Base-by-base conservation (phyloP, 2,329 filamentous ascomycete genomes). In the Aspergillus fijiensis region DNA sequence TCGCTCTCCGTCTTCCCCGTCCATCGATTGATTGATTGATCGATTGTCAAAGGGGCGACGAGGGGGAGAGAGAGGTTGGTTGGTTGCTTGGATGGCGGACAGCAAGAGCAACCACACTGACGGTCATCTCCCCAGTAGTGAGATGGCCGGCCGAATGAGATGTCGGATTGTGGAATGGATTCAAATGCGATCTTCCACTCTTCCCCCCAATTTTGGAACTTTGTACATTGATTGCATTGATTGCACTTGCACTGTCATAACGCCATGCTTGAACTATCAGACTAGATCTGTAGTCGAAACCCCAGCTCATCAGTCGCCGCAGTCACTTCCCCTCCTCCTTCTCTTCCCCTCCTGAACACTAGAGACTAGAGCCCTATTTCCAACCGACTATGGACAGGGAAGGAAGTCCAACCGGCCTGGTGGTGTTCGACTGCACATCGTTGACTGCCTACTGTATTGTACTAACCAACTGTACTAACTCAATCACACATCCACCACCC, bases 211-310 rank as follows among this genome's bases (percentile, higher is more conserved):
- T 42, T 5, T 42, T 42, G 39, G 39, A 42, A 42, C 39, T 35
- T 35, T 10, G 33, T 42, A 42, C 39, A 42, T 19, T n/a, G 6
- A 42, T n/a, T 42, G 39, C 16, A 42, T 23, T 23, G 23, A 23
- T 23, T 23, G 2, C 39, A 19, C 5, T 27, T 27, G 1, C 19
- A 49, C 51, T 47, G 52, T 59, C 53, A 39, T 25, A 58, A 60
- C 59, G 57, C 57, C 54, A 64, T 59, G 51, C 56, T 48, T 61
- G 61, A 57, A 61, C 54, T 63, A 61, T 61, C 57, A 61, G 53
- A 27, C 9, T 7, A 9, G 27, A 53, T 50, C 51, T 49, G 58
- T 25, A 19, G 48, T 55, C 48, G 14, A 25, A 21, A 10, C 33
- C 16, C 33, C 33, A 35, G 10, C 14, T 35, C 33, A 35, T 14